phyloP scores from a whole-genome alignment of 1,139 yeast genomes.

The Suhomyces taliae region DNA sequence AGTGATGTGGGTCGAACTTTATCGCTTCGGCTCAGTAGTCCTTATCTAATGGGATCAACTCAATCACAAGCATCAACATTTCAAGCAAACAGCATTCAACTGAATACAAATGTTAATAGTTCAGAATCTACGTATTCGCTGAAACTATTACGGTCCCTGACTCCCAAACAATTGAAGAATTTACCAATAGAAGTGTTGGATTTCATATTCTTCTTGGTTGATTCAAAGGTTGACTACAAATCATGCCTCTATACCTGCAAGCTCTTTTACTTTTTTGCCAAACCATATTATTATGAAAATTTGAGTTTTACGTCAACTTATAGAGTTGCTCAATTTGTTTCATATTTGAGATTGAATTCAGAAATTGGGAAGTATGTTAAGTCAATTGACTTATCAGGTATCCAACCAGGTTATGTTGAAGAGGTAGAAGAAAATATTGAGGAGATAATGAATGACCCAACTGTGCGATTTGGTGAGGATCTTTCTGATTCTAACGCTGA shows the following conservation, averaged over 20 bases:
- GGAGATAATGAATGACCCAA: constrained; percentile 2
- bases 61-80: background rate
- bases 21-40: constrained; percentile 22
- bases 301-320: constrained; percentile 66
- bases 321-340: constrained; percentile 74
- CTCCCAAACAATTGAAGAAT: constrained; percentile 19
- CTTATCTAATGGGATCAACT: constrained; percentile 11
- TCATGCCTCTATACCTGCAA: constrained; percentile 51
- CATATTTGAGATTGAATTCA: constrained; percentile 56
- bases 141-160: background rate
- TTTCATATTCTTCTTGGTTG: constrained; percentile 33
- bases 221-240: constrained; percentile 25
- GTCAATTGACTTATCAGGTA: constrained; percentile 55
- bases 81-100: constrained; percentile 2
- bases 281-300: constrained; percentile 53
- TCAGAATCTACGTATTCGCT: constrained; percentile 1
- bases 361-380: constrained; percentile 57
- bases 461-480: constrained; percentile 3
- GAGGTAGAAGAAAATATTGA: constrained; percentile 21
- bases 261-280: constrained; percentile 51
- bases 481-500: constrained; percentile 13
- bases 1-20: constrained; percentile 39
- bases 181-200: constrained; percentile 40
- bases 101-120: constrained; percentile 3
- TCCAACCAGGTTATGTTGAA: constrained; percentile 49